phyloP scores from a whole-genome alignment of 2,329 filamentous ascomycete genomes.

The Fusarium subglutinans region DNA sequence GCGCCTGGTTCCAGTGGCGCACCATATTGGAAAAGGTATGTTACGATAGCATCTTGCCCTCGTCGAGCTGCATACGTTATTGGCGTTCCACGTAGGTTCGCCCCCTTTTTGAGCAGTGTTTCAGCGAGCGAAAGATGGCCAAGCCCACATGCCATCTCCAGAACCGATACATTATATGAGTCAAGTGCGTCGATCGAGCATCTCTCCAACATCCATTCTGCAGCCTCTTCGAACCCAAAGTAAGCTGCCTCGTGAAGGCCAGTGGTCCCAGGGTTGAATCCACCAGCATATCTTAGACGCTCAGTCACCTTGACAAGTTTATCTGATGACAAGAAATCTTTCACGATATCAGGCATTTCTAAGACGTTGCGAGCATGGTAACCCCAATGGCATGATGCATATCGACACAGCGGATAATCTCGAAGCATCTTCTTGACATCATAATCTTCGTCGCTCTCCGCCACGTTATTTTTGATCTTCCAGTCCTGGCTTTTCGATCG shows the following conservation, averaged over 20 bases:
- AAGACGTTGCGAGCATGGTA: not conserved
- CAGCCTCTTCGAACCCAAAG: not conserved
- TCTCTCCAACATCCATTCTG: not conserved
- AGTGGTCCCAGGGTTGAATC: not conserved
- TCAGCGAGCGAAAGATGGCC: not conserved
- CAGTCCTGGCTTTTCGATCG: not conserved
- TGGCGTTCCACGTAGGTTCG: not conserved
- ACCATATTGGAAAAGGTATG: not conserved
- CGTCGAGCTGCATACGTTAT: not conserved
- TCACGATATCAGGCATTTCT: not conserved
- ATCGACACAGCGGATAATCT: not conserved
- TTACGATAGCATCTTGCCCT: not conserved
- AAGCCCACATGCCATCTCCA: not conserved
- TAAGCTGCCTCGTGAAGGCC: slow-evolving; percentile 13
- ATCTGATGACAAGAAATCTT: not conserved
- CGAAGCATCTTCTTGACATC: slow-evolving; percentile 45
- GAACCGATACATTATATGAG: not conserved
- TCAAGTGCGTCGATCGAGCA: not conserved
- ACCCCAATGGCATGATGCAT: not conserved
- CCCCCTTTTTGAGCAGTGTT: not conserved
- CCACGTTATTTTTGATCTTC: slow-evolving; percentile 28
- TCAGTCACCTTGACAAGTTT: not conserved
- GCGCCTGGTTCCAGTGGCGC: not conserved
- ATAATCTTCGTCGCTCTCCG: slow-evolving; percentile 46
- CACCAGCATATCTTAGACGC: not conserved